Base-by-base conservation (phyloP, 2,329 filamentous ascomycete species). In the Aspergillus fischeri region DNA sequence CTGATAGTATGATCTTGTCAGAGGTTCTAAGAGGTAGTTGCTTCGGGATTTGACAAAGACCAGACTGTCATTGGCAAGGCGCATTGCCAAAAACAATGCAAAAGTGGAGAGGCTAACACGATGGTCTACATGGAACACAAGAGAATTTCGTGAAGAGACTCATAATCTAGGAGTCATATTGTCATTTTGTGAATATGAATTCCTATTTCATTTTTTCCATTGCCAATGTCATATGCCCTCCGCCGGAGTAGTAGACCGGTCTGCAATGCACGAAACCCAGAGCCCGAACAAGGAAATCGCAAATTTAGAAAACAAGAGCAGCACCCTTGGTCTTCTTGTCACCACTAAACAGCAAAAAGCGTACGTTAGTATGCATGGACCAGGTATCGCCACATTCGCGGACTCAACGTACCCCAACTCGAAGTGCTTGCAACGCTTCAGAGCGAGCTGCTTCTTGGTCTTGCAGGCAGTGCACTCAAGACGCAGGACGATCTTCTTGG, bases 311-410 rank as follows among this genome's bases (percentile, higher is more conserved):
- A 76, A 99, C 94, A 77, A 99, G 88, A 81, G 94, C 94, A 75
- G 94, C 94, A 89, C 94, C 94, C 92, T 99, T 99, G 75, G 94
- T 99, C 91, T 99, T 99, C 92, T 99, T 99, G 89, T 99, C 94
- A 87, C 94, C 94, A 88, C 94, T 96, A 72, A 73, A 69, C 56
- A 64, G 60, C 63, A 53, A 60, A 66, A 63, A 61, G 57, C 21
- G 21, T 4, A 1, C 51, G 73, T 84, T 76, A 84, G 79, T 65
- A 73, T 67, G 38, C 11, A 3, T 25, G 11, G 6, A 21, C 21
- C 44, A 24, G 20, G 4, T 3, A 6, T 29, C 3, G 11, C 52
- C 3, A 25, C 20, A 29, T 20, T 28, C 29, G 21, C 29, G 14
- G 55, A n/a, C 28, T 20, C 10, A 64, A 86, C 91, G 67, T 92